These are phyloP conservation scores for Williopsis jadinii DNA, from an alignment of 1,139 yeast species.

Conservation along the genomic window DNA sequence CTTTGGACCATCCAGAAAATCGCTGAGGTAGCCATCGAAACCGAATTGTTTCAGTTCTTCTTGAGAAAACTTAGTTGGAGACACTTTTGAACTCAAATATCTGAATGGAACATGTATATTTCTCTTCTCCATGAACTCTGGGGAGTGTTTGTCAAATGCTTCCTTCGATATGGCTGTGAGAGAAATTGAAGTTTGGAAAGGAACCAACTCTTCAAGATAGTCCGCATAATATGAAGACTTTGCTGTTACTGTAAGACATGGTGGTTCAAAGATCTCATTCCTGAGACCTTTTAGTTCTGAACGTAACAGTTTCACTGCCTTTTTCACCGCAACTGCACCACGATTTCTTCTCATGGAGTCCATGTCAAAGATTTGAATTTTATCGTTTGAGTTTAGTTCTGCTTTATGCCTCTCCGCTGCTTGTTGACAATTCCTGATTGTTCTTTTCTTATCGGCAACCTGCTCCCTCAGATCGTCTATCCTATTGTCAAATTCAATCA, in stretches of 20 bases:
- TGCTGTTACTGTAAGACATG: constrained; percentile 59
- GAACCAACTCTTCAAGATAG: constrained; percentile 53
- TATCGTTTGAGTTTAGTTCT: constrained; percentile 43
- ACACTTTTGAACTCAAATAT: constrained; percentile 28
- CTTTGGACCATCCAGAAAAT: constrained; percentile 66
- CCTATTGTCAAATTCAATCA: constrained; percentile 4
- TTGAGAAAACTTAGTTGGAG: constrained; percentile 25
- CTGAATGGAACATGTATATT: constrained; percentile 38
- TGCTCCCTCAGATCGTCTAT: constrained; percentile 3
- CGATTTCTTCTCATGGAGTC: constrained; percentile 13
- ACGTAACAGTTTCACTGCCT: constrained; percentile 33
- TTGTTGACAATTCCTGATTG: constrained; percentile 12
- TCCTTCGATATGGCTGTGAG: constrained; percentile 39
- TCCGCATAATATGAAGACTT: constrained; percentile 43
- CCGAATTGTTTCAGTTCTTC: constrained; percentile 43
- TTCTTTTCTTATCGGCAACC: constrained; percentile 10
- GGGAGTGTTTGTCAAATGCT: constrained; percentile 39
- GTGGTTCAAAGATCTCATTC: constrained; percentile 60
- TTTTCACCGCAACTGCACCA: constrained; percentile 25
- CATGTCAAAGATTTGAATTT: constrained; percentile 36
- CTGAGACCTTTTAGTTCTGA: constrained; percentile 31
- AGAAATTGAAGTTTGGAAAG: constrained; percentile 47
- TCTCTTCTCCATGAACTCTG: constrained; percentile 29
- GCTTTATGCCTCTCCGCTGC: constrained; percentile 19
- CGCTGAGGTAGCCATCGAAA: constrained; percentile 74